Conservation (phyloP, 192 early-diverging fungal species). For the Coemansia sp. region DNA sequence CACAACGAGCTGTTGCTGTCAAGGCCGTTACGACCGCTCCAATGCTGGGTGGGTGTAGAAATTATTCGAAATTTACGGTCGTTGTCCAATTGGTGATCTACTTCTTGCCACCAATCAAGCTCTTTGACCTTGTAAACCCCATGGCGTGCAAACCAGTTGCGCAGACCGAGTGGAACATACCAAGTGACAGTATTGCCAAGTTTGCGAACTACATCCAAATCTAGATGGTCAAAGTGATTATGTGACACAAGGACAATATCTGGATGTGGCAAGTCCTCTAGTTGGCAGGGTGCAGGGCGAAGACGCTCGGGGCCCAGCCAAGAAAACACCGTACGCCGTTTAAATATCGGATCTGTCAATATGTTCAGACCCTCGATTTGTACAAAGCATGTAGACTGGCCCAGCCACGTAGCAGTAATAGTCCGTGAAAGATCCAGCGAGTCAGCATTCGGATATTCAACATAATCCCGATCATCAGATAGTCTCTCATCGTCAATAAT, state of each 20-base stretch:
- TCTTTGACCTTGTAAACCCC: constrained; percentile 62
- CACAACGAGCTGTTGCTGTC: constrained; percentile 80
- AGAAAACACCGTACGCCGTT: constrained; percentile 69
- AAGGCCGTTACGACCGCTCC: constrained; percentile 57
- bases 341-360: constrained; percentile 74
- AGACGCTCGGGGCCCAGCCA: constrained; percentile 69
- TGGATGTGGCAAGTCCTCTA: constrained; percentile 67
- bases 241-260: constrained; percentile 82
- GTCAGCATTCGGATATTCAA: constrained; percentile 10
- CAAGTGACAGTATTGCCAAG: constrained; percentile 62
- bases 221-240: constrained; percentile 90
- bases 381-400: constrained; percentile 67
- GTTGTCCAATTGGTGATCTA: constrained; percentile 9
- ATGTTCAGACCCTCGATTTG: constrained; percentile 71
- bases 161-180: constrained; percentile 80
- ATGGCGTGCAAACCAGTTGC: constrained; percentile 60
- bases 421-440: constrained; percentile 12
- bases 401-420: constrained; percentile 57
- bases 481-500: not conserved
- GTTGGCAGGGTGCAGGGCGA: constrained; percentile 64
- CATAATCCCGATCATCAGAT: constrained; percentile 10
- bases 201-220: constrained; percentile 61
- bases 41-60: constrained; percentile 63
- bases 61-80: constrained; percentile 23
- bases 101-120: constrained; percentile 78